Base-by-base conservation (phyloP, 1,284 basidiomycete species). In the Malassezia sympodialis region DNA sequence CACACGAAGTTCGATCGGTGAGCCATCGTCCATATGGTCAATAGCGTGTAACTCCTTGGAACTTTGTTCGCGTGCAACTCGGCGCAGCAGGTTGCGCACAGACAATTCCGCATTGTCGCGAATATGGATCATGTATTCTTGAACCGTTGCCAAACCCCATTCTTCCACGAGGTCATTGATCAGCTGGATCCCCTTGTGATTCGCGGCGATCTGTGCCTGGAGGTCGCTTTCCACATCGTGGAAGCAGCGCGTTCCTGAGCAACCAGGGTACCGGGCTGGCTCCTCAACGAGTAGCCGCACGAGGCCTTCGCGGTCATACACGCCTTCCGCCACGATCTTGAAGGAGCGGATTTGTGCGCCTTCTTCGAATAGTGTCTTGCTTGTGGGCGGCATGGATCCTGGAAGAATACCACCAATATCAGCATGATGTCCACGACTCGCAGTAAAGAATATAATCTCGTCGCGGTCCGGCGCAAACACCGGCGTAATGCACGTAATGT, bases 141-240 rank as follows among this genome's bases (percentile, higher is more conserved):
- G 90, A 2, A 96, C 91, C 1, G 84, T 89, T 50, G 83, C 77
- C 32, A 96, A 79, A 2, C 85, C 82, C 71, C 93, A 94, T 65
- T 96, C 90, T 7, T 83, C 81, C 35, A 93, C 85, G 61, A 96
- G 85, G 82, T 71, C 49, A 56, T 66, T 62, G 51, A 67, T 63
- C 40, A 73, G 51, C 19, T 62, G 65, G 58, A 76, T 83, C 14
- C 90, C 91, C 78, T 94, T 96, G 76, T 93, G 83, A 73, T 94
- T 96, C 15, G 93, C 91, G 0, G 90, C 88, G 57, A 96, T 87
- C 84, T 94, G 90, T 50, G 91, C 90, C 75, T 91, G 90, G 56
- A 96, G 75, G 74, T 96, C 91, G 63, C 86, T 86, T 78, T 91
- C 87, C 14, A 93, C 85, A 69, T 96, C 90, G 49, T 84, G 78